These are phyloP conservation scores for Pouteria glomerata DNA, from an alignment of 148 eudicot genomes.

Conservation along the genomic window DNA sequence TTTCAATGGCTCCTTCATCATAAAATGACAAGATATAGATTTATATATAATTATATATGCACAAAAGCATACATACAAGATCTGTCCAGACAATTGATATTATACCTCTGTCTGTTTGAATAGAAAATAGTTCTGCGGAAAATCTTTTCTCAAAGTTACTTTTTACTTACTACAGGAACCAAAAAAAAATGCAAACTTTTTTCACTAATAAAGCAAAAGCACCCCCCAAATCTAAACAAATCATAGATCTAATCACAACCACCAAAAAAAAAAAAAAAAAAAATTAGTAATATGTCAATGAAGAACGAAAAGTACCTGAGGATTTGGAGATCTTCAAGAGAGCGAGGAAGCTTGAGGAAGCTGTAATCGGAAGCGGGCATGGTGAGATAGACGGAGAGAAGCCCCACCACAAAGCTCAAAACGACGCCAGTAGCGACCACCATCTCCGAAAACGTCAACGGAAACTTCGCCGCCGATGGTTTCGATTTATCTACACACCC, in stretches of 20 bases:
- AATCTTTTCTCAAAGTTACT: not conserved
- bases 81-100: not conserved
- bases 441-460: slow-evolving; percentile 69
- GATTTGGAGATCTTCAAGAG: slow-evolving; percentile 69
- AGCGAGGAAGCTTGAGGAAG: slow-evolving; percentile 87
- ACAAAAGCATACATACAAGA: no score
- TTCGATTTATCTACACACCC: not conserved
- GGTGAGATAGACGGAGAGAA: slow-evolving; percentile 66
- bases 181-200: not conserved
- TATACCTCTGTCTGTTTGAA: not conserved
- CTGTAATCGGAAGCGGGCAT: slow-evolving; percentile 94
- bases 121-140: not conserved
- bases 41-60: not conserved
- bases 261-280: not conserved
- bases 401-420: slow-evolving; percentile 49
- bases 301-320: slow-evolving; percentile 41
- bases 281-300: not conserved
- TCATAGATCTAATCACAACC: not conserved
- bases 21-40: no score
- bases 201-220: not conserved
- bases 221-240: not conserved
- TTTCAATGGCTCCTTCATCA: no score
- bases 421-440: slow-evolving; percentile 57
- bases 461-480: slow-evolving; percentile 31
- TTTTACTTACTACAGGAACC: not conserved